Base-by-base conservation (phyloP, 2,329 filamentous ascomycete species). In the Epichloe festucae region DNA sequence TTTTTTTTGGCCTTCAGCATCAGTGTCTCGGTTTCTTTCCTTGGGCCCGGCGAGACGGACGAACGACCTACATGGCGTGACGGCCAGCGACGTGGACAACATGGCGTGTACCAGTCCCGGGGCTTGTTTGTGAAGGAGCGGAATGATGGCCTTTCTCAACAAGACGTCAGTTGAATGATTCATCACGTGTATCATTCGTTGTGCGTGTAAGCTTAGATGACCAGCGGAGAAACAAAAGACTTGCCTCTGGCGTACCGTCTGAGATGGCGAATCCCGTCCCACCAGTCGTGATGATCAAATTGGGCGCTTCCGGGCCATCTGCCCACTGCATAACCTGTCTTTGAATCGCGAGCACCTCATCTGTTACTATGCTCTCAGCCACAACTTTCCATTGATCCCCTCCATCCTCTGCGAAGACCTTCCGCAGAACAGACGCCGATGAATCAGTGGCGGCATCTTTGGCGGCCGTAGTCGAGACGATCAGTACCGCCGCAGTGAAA, bases 71-170 rank as follows among this genome's bases (percentile, higher is more conserved):
- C 89, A 98, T 46, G 91, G 90, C 3, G 93, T 98, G 36, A 97
- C 82, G 43, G 80, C 73, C 15, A 95, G 72, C 1, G 91, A 97
- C 19, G 87, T 76, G 5, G 89, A 76, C 42, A 98, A 74, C 91
- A 98, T 98, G 57, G 83, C 89, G 69, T 98, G 90, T n/a, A 96
- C 85, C 48, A 98, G 74, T 1, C 93, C 93, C 0, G 89, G 82
- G 0, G 93, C 93, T 66, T 91, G 81, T 63, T 86, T 89, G 62
- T 95, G 83, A 43, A 97, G 74, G 41, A 97, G 69, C 5, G 84
- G 79, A 14, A 76, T 71, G n/a, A 96, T 78, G 48, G 89, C 90
- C 85, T 91, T 44, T 36, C 19, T 4, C 10, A 31, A 14, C 17
- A 31, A 14, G 27, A 31, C 27, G 15, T 38, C 12, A 19, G 15